Evolutionary conservation across 495 filamentous ascomycete genomes (phyloP), one percentile per base, ranked within the genome.

Genomic region (Tirmania nivea): DNA sequence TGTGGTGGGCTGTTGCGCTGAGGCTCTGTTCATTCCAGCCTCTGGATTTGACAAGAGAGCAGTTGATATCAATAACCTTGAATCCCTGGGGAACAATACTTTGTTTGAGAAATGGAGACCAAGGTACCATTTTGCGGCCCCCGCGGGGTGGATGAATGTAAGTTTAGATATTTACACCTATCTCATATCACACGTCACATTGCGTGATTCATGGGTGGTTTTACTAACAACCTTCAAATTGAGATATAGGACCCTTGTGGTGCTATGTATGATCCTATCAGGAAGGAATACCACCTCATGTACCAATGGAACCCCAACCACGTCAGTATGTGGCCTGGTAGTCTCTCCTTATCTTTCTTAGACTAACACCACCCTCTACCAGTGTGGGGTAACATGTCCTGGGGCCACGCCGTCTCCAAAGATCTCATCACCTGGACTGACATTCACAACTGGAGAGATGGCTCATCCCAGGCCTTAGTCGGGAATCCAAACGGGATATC

Each of bases 131-230:
- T 66, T 79, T 39, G 65, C 66, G 7, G 71, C 75, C 7, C 70
- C 73, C 6, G 62, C 62, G 49, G 72, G 72, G 25, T 78, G 74
- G 73, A 65, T 75, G 66, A 77, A 78, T 54, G 75, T 31, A 31
- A 31, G 25, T 31, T 31, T 31, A 31, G 3, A 31, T 31, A 25
- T 31, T 31, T 7, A 31, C 0, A 31, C 7, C 7, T 31, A 31
- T 31, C 25, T 31, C 25, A 2, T 31, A 31, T 31, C 25, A 31
- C 25, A 31, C 2, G 2, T 31, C 25, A 31, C 2, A 3, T 31
- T 31, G 25, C 3, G 7, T 31, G 25, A 31, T 31, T 7, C 25
- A 31, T 31, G 25, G 0, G 25, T 31, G 7, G 3, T 3, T 31
- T 31, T 31, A 31, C 25, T 31, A 31, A 31, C 25, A 25, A 2